Conservation (phyloP, 352 stramenopile species). For the Peronospora tabacina region DNA sequence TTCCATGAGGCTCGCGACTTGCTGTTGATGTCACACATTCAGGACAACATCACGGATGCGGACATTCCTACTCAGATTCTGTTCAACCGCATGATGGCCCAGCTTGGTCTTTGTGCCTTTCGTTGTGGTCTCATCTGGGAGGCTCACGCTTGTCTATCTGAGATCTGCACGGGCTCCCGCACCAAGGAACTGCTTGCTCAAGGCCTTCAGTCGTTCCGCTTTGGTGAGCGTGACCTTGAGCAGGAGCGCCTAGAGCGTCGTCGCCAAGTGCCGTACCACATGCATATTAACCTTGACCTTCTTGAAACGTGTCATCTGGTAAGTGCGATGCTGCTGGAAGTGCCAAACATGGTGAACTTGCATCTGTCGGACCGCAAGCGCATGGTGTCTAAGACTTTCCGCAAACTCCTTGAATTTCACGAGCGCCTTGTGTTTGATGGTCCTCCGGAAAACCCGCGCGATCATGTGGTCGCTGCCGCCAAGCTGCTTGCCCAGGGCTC, state of each 20-base stretch:
- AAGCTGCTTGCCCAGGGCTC: constrained; percentile 93
- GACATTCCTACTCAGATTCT: constrained; percentile 96
- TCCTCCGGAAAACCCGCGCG: constrained; percentile 95
- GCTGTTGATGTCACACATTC: constrained; percentile 97
- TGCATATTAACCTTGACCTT: constrained; percentile 99
- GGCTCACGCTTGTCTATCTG: constrained; percentile 94
- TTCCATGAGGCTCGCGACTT: constrained; percentile 98
- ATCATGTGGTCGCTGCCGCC: constrained; percentile 94
- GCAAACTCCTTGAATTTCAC: constrained; percentile 88
- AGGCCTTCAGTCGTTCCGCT: constrained; percentile 87
- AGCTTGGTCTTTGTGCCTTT: constrained; percentile 95
- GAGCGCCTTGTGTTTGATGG: constrained; percentile 93
- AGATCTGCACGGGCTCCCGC: constrained; percentile 91
- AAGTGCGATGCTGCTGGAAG: constrained; percentile 97
- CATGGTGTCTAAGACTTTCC: constrained; percentile 93
- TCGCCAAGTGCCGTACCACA: constrained; percentile 96
- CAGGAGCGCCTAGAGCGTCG: constrained; percentile 96
- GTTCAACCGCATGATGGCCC: constrained; percentile 93
- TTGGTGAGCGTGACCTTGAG: constrained; percentile 92
- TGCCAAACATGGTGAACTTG: constrained; percentile 94
- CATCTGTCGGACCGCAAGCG: constrained; percentile 73
- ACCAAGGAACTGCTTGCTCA: constrained; percentile 97
- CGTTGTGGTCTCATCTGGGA: constrained; percentile 92
- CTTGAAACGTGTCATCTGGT: constrained; percentile 97
- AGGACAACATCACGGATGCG: constrained; percentile 90